Conservation (phyloP, 306 rosid genomes). For the Begonia fuchsioides region DNA sequence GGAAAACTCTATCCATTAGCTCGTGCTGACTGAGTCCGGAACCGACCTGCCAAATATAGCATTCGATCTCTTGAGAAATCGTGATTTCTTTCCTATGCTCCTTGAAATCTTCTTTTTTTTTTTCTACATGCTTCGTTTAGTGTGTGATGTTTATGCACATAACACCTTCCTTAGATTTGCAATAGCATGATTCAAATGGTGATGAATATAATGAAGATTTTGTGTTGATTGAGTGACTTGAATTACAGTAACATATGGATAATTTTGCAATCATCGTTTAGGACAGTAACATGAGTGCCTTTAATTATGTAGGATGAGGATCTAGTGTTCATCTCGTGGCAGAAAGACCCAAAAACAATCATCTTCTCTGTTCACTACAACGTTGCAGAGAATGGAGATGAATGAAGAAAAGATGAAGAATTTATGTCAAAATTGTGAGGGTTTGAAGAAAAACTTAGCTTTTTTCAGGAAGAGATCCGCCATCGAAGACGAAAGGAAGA, state of each 20-base stretch:
- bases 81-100: neutral
- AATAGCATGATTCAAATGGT: neutral
- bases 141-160: conserved; percentile 6
- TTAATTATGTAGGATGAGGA: neutral
- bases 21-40: conserved; percentile 42
- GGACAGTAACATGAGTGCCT: neutral
- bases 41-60: conserved; percentile 49
- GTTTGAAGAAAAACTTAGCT: too few species aligned
- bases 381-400: too few species aligned
- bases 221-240: too few species aligned
- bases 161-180: conserved; percentile 4
- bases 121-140: neutral
- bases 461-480: neutral
- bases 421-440: neutral
- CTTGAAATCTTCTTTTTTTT: neutral
- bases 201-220: neutral
- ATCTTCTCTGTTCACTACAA: neutral
- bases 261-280: neutral
- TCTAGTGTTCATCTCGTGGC: conserved; percentile 6
- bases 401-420: too few species aligned
- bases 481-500: neutral
- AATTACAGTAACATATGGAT: too few species aligned
- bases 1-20: conserved; percentile 57
- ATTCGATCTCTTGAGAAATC: conserved; percentile 72
- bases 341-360: neutral